Evolutionary conservation across 1,139 yeast species (phyloP), one percentile per base, ranked within the genome.

Genomic region (Diutina mesorugosa): DNA sequence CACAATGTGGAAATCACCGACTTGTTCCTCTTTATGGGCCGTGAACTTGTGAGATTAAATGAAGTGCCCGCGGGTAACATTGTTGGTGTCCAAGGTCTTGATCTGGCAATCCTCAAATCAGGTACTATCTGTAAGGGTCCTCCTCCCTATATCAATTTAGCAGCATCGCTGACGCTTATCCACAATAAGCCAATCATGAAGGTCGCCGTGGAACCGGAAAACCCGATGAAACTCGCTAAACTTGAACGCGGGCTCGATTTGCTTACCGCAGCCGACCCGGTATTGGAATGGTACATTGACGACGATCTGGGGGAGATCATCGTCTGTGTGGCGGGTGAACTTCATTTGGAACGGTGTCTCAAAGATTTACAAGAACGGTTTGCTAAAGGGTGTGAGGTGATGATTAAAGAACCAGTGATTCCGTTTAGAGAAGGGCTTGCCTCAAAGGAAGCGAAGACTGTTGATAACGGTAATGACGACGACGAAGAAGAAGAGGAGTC

Each of bases 11-110:
- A 70, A 56, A 79, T 95, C 45, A 79, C 86, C 14, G 89, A 85
- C 54, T 72, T 95, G 53, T 91, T 81, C 65, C 72, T 93, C 59
- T 76, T 95, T 55, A 95, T 95, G 99, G 99, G 99, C 14, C 77
- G 93, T 60, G 98, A 93, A 60, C 74, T 93, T 57, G 83, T 90
- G 2, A 77, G 90, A 12, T 76, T 95, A 63, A 79, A 85, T 38
- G 78, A 77, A 12, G 97, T 93, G 3, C 97, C 97, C 1, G 95
- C 98, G 1, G 99, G 99, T 45, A 90, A 88, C 62, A 90, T 95
- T 61, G 95, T 90, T 7, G 99, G 98, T 55, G 86, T 95, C 56
- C 95, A 90, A 32, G 99, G 99, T 0, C 76, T 95, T 50, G 97
- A 87, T 26, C 87, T 88, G 10, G 82, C 82, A 56, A 80, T 93